These are phyloP conservation scores for Massariosphaeria phaeospora DNA, from an alignment of 495 filamentous ascomycete genomes.

Conservation along the genomic window DNA sequence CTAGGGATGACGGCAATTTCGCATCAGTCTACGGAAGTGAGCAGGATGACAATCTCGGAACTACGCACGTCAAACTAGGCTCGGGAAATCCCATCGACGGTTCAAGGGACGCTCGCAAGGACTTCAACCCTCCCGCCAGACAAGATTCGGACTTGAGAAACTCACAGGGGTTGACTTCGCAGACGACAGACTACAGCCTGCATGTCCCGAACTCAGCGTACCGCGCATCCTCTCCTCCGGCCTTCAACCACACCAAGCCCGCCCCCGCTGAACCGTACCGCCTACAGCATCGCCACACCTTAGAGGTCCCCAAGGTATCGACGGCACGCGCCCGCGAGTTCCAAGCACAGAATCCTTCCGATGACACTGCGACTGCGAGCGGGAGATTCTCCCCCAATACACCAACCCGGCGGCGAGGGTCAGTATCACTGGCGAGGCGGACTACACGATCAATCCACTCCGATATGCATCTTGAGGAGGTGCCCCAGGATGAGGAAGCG, in stretches of 20 bases:
- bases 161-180: background rate
- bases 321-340: slow-evolving; percentile 52
- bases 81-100: slow-evolving; percentile 8
- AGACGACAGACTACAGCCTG: slow-evolving; percentile 26
- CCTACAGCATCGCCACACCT: slow-evolving; percentile 78
- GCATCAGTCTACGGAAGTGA: slow-evolving; percentile 26
- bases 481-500: slow-evolving; percentile 83
- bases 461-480: slow-evolving; percentile 74
- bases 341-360: slow-evolving; percentile 49
- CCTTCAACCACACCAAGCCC: slow-evolving; percentile 47
- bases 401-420: slow-evolving; percentile 63
- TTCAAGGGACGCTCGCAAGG: slow-evolving; percentile 12
- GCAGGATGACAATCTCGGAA: slow-evolving; percentile 18
- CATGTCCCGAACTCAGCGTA: slow-evolving; percentile 49
- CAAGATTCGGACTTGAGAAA: slow-evolving; percentile 11
- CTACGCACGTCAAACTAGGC: slow-evolving; percentile 29
- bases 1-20: slow-evolving; percentile 29
- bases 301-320: slow-evolving; percentile 73
- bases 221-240: slow-evolving; percentile 71
- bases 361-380: slow-evolving; percentile 62
- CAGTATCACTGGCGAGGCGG: slow-evolving; percentile 71
- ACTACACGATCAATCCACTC: slow-evolving; percentile 80
- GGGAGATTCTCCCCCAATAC: slow-evolving; percentile 82
- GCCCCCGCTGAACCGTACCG: slow-evolving; percentile 44
- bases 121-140: slow-evolving; percentile 3